A percentile compares a stretch with the other conserved stretches of the same genome.
Evolutionary conservation across 495 filamentous ascomycete genomes (phyloP).

Genomic region (Hapsidospora chrysogenum): DNA sequence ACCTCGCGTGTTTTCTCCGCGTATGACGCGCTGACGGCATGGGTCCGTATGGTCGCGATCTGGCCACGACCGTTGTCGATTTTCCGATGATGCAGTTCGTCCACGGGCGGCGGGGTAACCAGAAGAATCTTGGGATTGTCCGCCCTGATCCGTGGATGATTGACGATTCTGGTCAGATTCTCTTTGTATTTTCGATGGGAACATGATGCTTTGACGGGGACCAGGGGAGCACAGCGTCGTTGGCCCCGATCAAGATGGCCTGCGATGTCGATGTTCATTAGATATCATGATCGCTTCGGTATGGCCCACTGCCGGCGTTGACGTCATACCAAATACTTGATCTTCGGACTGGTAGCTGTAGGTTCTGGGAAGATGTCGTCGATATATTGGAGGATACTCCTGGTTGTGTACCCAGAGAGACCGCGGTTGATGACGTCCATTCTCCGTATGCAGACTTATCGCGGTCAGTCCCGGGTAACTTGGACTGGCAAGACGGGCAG

Average conservation of each 20-base stretch:
- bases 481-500: conserved; percentile 5
- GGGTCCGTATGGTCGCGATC: conserved; percentile 37
- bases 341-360: conserved; percentile 31
- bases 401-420: conserved; percentile 32
- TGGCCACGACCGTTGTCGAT: conserved; percentile 34
- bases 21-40: conserved; percentile 48
- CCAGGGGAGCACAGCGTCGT: conserved; percentile 55
- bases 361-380: conserved; percentile 24
- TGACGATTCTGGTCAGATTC: conserved; percentile 53
- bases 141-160: conserved; percentile 45
- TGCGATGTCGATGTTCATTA: conserved; percentile 11
- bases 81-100: conserved; percentile 49
- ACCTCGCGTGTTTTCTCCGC: conserved; percentile 52
- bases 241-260: conserved; percentile 75
- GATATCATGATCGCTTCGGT: not conserved
- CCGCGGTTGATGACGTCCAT: conserved; percentile 33
- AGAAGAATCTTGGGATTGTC: conserved; percentile 62
- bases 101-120: conserved; percentile 63
- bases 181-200: conserved; percentile 52
- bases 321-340: conserved; percentile 46
- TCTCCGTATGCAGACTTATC: conserved; percentile 23
- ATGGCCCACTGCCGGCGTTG: not conserved
- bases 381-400: conserved; percentile 23
- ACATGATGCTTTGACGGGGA: conserved; percentile 48
- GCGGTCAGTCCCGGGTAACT: no score